Conservation (phyloP, 176 grass and related monocot species). For the Triticum dicoccoides region DNA sequence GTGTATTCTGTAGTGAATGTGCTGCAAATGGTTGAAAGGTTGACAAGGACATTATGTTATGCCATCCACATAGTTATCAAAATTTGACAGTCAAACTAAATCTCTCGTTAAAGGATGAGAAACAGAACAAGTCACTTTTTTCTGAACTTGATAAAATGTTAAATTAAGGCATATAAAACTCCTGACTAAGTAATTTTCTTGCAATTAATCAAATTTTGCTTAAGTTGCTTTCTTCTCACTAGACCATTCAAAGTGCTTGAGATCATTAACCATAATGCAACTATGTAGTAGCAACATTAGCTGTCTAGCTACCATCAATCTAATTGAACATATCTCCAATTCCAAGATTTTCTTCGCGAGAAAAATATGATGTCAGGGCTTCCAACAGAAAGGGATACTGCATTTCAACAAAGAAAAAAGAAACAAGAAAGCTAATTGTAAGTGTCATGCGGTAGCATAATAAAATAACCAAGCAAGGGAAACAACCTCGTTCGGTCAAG, state of each 20-base stretch:
- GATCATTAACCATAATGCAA: background rate
- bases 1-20: background rate
- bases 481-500: background rate
- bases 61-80: background rate
- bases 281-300: background rate
- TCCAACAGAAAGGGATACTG: background rate
- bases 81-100: background rate
- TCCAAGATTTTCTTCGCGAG: background rate
- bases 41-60: background rate
- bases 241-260: background rate
- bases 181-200: background rate
- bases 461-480: background rate
- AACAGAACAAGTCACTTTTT: background rate
- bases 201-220: background rate
- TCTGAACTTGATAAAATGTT: background rate
- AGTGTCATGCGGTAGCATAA: background rate
- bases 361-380: background rate
- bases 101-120: background rate
- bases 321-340: background rate
- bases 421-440: background rate
- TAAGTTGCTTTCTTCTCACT: background rate
- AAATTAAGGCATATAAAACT: slow-evolving; percentile 5
- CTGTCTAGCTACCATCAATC: background rate
- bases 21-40: background rate
- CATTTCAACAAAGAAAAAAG: background rate